phyloP scores from a whole-genome alignment of 108 stramenopile species.

The Nannochloropsis salina region DNA sequence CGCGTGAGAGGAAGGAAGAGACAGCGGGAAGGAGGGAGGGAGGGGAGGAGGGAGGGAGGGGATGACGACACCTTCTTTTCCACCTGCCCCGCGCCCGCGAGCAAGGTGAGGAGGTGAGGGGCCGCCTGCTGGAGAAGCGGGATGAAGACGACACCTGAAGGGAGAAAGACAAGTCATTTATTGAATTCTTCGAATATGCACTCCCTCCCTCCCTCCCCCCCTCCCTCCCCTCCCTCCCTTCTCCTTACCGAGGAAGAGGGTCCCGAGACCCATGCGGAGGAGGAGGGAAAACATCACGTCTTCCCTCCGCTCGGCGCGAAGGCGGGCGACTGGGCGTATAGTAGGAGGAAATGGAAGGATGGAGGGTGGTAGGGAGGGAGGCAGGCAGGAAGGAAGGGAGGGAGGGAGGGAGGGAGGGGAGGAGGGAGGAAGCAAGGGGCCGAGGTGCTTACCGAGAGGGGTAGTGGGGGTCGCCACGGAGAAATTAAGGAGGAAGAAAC shows the following conservation, averaged over 20 bases:
- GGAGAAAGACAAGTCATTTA: too few relatives aligned
- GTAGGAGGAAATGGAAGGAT: background rate
- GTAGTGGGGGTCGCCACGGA: background rate
- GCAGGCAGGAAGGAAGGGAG: background rate
- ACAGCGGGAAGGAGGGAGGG: background rate
- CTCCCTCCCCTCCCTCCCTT: background rate
- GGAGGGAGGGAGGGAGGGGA: background rate
- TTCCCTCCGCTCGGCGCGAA: background rate
- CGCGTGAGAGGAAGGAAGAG: background rate
- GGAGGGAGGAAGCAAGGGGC: too few relatives aligned
- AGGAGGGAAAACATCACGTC: background rate
- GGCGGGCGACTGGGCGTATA: background rate
- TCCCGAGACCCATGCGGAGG: background rate
- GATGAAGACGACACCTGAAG: background rate
- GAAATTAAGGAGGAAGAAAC: background rate
- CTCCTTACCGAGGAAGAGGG: background rate
- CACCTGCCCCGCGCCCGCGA: background rate
- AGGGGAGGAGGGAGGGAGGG: background rate
- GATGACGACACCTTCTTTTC: background rate
- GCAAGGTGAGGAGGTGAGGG: background rate
- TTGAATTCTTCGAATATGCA: background rate
- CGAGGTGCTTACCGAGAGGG: slow-evolving; percentile 1
- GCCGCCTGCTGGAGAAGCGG: background rate
- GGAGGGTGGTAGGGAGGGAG: background rate
- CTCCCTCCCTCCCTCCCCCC: background rate